These are phyloP conservation scores for Chlorella sp. DNA, from an alignment of 139 green algal genomes.

Conservation along the genomic window DNA sequence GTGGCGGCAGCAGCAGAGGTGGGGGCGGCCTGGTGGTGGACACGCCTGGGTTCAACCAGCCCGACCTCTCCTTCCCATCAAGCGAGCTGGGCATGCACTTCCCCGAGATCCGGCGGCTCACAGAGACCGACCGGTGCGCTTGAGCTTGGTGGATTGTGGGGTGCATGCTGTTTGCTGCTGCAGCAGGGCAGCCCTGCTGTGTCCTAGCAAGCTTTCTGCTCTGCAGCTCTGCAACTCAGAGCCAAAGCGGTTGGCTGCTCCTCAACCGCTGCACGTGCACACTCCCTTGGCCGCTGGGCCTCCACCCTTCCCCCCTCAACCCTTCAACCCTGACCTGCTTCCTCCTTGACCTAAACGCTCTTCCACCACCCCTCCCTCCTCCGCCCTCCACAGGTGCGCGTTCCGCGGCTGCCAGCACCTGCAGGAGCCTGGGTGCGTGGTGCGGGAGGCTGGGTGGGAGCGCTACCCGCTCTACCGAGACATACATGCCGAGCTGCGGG, in stretches of 20 bases:
- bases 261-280: too few species aligned
- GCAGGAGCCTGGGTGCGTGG: constrained; percentile 86
- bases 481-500: constrained; percentile 72
- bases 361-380: too few species aligned
- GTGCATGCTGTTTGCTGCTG: not conserved
- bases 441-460: constrained; percentile 70
- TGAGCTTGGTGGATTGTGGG: not conserved
- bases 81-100: constrained; percentile 63
- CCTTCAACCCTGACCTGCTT: too few species aligned
- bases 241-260: too few species aligned
- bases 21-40: constrained; percentile 90
- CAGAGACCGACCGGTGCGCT: constrained; percentile 34
- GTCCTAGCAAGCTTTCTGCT: too few species aligned
- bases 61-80: constrained; percentile 58
- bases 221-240: too few species aligned
- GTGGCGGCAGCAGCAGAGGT: too few species aligned
- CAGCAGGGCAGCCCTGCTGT: too few species aligned
- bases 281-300: too few species aligned
- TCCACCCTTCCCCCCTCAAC: too few species aligned
- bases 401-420: constrained; percentile 93
- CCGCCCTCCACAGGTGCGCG: constrained; percentile 60
- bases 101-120: constrained; percentile 60
- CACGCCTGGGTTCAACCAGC: constrained; percentile 94
- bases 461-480: constrained; percentile 84
- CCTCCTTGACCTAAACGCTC: too few species aligned